Base-by-base conservation (phyloP, 176 grass and related monocot species). In the Melocanna baccifera region DNA sequence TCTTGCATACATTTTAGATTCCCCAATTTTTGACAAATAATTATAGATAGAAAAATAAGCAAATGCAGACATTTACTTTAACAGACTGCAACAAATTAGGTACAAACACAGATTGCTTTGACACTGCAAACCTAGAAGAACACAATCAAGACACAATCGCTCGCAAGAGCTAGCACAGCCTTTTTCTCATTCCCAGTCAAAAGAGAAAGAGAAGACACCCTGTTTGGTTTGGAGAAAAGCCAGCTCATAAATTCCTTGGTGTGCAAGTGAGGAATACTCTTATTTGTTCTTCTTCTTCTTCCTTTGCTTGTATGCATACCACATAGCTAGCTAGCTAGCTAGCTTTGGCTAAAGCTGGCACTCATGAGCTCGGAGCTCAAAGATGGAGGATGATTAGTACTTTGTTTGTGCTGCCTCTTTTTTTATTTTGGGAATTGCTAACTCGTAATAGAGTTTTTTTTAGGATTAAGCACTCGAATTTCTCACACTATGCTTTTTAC, bases 361-460 rank as follows among this genome's bases (percentile, higher is more conserved):
- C 47, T 83, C 73, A 34, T 45, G 82, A 81, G 87, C 90, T 72
- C 74, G 69, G 88, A 94, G 90, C 88, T 86, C 88, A 61, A 90
- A 87, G 78, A 83, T 26, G 39, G 41, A 75, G 75, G 63, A 34
- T 23, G 72, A 69, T 43, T 57, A n/a, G 28, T 23, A 78, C 50
- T 41, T 40, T 61, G 64, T 6, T 65, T 74, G 2, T 47, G 36
- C 37, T 62, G 19, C 65, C 22, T 12, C 1, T 51, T 29, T 55
- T 55, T 14, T 76, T 11, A 47, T 36, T 36, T 36, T 36, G 34
- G 34, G 34, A 36, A 36, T 36, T 36, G 34, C 34, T 36, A 36
- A 3, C 34, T 36, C 0, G 34, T 36, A 34, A 0, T 34, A 34
- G 4, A 34, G 4, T 34, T 3, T 4, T 34, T 34, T 34, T 4